Evolutionary conservation across 441 rosid species (phyloP), one percentile per base, ranked within the genome.

Genomic region (Populus hybrid): DNA sequence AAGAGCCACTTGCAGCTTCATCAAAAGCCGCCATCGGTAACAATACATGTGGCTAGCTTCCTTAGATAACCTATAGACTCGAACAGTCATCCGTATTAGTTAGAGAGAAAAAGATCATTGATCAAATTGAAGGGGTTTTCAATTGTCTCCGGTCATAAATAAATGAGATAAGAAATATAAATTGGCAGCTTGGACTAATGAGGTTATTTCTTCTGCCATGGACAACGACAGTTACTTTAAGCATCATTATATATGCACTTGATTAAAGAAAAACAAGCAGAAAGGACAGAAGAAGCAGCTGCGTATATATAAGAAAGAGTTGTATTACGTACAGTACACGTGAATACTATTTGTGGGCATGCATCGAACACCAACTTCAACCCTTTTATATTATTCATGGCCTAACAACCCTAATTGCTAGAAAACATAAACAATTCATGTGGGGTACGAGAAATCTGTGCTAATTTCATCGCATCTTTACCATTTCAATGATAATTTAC

Each of bases 381-480:
- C 71, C 63, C 50, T 73, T 69, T 80, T 79, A 72, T 78, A 82
- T 76, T 79, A 71, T 82, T 81, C 73, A 79, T 75, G 72, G 68
- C 86, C 84, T 78, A 84, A 82, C 87, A 82, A 80, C 83, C 86
- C 86, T 81, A 78, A 72, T 79, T 30, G 76, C 26, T 24, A 21
- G 16, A 65, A 80, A 80, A 50, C 42, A 64, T 28, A 76, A 67
- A 73, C 1, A 69, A 36, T 23, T 30, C 12, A 75, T 26, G 91
- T 84, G 87, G 87, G 88, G 85, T 76, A 84, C 75, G 3, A 19
- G 76, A 89, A 63, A 85, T 89, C 87, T 79, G 72, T 84, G 87
- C 90, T 86, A 83, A 82, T 86, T 89, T 88, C 89, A 88, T 89
- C 91, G 73, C 79, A 88, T 89, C 89, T 85, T 86, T 28, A 46